Conservation (phyloP, 306 rosid genomes). For the Casuarina glauca region DNA sequence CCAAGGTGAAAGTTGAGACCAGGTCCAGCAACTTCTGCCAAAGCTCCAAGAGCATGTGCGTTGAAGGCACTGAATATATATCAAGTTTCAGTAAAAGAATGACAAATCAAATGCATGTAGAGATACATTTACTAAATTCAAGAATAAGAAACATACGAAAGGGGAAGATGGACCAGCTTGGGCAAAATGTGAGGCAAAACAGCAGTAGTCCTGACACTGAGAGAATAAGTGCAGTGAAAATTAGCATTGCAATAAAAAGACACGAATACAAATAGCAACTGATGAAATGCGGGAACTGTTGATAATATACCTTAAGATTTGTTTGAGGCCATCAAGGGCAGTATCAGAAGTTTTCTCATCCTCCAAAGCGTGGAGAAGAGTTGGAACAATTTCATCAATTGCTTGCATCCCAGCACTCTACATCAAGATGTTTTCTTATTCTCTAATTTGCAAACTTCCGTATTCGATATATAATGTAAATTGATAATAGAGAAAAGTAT, state of each 20-base stretch:
- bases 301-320: slow-evolving; percentile 73
- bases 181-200: slow-evolving; percentile 96
- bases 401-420: slow-evolving; percentile 99
- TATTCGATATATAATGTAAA: not conserved
- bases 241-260: slow-evolving; percentile 23
- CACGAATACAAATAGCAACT: slow-evolving; percentile 11
- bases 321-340: slow-evolving; percentile 98
- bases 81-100: slow-evolving; percentile 12
- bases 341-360: slow-evolving; percentile 86
- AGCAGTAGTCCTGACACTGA: slow-evolving; percentile 87
- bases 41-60: slow-evolving; percentile 98
- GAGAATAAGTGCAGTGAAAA: slow-evolving; percentile 7
- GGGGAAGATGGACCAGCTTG: slow-evolving; percentile 86
- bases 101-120: slow-evolving; percentile 4
- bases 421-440: slow-evolving; percentile 20
- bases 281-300: not conserved
- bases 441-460: slow-evolving; percentile 1
- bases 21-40: slow-evolving; percentile 97
- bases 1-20: slow-evolving; percentile 83
- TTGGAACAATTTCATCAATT: slow-evolving; percentile 94
- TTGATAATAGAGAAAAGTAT: not conserved
- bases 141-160: slow-evolving; percentile 62
- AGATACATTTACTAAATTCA: slow-evolving; percentile 13
- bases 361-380: slow-evolving; percentile 92
- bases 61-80: slow-evolving; percentile 70